Conservation (phyloP, 495 filamentous ascomycete species). For the Daldinia vernicosa region DNA sequence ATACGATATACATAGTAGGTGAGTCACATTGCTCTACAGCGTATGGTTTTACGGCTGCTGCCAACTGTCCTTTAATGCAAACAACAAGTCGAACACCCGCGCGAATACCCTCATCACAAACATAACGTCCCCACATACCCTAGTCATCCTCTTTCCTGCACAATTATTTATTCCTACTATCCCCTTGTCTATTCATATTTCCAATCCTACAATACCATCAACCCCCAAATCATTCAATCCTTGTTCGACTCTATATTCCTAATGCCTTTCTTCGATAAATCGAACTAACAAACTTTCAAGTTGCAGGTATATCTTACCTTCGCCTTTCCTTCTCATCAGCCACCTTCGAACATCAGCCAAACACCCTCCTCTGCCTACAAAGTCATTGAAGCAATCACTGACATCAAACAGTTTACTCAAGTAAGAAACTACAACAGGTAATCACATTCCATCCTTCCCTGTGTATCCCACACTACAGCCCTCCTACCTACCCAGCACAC, state of each 20-base stretch:
- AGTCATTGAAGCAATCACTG: not conserved
- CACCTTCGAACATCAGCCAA: not conserved
- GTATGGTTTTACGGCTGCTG: not conserved
- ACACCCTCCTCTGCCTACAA: not conserved
- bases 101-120: not conserved
- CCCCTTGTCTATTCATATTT: not conserved
- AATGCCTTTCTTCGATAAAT: not conserved
- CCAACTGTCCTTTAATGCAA: not conserved
- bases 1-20: not conserved
- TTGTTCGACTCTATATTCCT: too few species aligned
- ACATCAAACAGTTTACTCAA: not conserved
- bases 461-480: not conserved
- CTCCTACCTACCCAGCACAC: not conserved
- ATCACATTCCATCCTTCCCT: not conserved
- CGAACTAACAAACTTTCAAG: not conserved
- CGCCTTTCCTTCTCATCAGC: not conserved
- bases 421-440: not conserved
- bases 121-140: not conserved
- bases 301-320: not conserved
- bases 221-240: too few species aligned
- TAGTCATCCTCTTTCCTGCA: not conserved
- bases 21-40: not conserved
- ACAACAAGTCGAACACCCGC: not conserved
- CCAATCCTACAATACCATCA: not conserved
- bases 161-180: not conserved